Percentiles rank a stretch among this genome's conserved stretches.
phyloP scores from a whole-genome alignment of 2,329 filamentous ascomycete species.

The Fusarium sp. region DNA sequence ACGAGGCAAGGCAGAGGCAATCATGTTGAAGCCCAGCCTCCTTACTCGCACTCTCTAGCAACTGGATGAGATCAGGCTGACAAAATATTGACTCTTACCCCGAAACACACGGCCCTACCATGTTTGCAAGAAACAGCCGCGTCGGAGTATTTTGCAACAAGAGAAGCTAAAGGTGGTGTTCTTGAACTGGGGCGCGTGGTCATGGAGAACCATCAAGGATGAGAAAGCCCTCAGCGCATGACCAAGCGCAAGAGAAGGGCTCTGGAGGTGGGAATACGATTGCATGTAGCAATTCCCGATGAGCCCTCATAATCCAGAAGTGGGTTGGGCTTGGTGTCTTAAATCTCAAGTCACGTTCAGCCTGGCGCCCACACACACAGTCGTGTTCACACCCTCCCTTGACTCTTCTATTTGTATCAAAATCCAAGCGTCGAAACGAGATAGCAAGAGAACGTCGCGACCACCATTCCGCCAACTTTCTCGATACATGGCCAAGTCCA shows the following conservation, averaged over 20 bases:
- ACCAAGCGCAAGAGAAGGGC: conserved; percentile 35
- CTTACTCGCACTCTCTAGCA: conserved; percentile 3
- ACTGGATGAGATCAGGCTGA: conserved; percentile 25
- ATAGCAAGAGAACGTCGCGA: conserved; percentile 26
- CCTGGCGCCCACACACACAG: conserved; percentile 42
- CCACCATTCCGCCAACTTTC: conserved; percentile 39
- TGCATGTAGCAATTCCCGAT: conserved; percentile 46
- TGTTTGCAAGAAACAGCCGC: conserved; percentile 18
- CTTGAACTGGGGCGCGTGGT: conserved; percentile 40
- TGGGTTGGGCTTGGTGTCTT: conserved; percentile 52
- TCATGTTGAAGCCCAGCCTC: conserved; percentile 4
- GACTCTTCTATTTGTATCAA: conserved; percentile 28
- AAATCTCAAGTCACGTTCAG: conserved; percentile 52
- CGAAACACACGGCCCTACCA: conserved; percentile 11
- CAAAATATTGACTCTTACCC: conserved; percentile 11
- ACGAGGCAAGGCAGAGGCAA: conserved; percentile 12
- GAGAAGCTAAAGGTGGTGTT: conserved; percentile 33
- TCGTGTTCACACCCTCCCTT: conserved; percentile 35
- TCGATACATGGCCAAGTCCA: conserved; percentile 27
- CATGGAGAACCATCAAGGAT: conserved; percentile 33
- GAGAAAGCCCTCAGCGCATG: conserved; percentile 37
- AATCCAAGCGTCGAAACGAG: conserved; percentile 18
- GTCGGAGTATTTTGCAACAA: conserved; percentile 23
- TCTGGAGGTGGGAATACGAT: conserved; percentile 37
- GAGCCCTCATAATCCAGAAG: conserved; percentile 39